A percentile compares a stretch with the other conserved stretches of the same genome.
Conservation (phyloP, 345 rosid species). For the Arabidopsis suecica region DNA sequence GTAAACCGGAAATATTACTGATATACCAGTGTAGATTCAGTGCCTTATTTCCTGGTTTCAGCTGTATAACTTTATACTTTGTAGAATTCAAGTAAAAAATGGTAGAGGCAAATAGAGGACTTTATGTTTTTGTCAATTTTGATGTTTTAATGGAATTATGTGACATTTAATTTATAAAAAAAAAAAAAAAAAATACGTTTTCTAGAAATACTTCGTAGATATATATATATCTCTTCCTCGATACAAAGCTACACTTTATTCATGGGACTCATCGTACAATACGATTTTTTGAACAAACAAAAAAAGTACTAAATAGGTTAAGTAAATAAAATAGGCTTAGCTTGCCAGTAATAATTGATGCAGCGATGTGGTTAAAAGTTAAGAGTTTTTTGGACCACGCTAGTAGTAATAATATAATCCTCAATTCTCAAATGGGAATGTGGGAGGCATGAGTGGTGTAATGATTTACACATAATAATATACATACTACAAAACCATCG, state of each 20-base stretch:
- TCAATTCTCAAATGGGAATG: conserved; percentile 33
- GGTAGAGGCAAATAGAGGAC: conserved; percentile 24
- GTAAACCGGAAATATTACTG: conserved; percentile 12
- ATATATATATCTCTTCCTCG: background rate
- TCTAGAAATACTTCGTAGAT: background rate
- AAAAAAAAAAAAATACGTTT: background rate
- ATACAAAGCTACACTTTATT: background rate
- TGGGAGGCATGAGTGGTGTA: conserved; percentile 49
- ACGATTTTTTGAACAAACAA: background rate
- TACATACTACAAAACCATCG: conserved; percentile 32
- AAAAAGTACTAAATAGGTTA: background rate
- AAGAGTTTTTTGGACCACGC: conserved; percentile 45
- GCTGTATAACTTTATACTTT: conserved; percentile 28
- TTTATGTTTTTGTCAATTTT: conserved; percentile 25
- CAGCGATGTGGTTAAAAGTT: conserved; percentile 37
- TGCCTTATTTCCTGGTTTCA: conserved; percentile 25
- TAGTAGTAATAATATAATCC: conserved; percentile 32
- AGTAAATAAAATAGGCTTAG: conserved; percentile 41
- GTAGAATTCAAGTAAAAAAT: conserved; percentile 34
- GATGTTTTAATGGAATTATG: conserved; percentile 19
- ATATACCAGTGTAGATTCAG: conserved; percentile 26
- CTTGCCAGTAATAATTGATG: conserved; percentile 40
- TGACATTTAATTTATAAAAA: conserved; percentile 15
- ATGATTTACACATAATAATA: conserved; percentile 40
- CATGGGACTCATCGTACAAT: conserved; percentile 30